Evolutionary conservation across 2,329 filamentous ascomycete genomes (phyloP).

Genomic region (Penicillium psychrosexuale): DNA sequence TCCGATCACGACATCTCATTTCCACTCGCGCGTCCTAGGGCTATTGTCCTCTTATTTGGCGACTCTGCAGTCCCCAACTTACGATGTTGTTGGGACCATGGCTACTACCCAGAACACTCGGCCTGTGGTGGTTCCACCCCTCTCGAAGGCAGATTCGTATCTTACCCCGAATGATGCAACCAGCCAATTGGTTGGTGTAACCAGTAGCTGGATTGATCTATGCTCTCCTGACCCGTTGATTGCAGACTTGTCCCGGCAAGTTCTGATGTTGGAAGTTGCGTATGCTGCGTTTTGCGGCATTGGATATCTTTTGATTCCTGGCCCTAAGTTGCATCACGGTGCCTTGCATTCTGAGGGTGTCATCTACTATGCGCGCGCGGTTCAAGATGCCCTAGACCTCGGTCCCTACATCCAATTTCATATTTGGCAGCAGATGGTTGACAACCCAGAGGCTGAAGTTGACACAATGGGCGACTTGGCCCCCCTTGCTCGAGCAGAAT

Average conservation of each 20-base stretch:
- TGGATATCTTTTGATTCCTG: slow-evolving; percentile 75
- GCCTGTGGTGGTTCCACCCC: slow-evolving; percentile 40
- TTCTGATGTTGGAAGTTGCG: slow-evolving; percentile 83
- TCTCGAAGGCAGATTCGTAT: slow-evolving; percentile 51
- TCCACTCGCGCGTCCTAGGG: slow-evolving; percentile 57
- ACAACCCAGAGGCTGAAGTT: slow-evolving; percentile 59
- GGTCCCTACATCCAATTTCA: slow-evolving; percentile 76
- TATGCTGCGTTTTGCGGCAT: slow-evolving; percentile 96
- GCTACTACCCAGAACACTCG: slow-evolving; percentile 41
- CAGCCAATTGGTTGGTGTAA: slow-evolving; percentile 70
- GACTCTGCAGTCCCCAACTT: slow-evolving; percentile 37
- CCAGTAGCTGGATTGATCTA: slow-evolving; percentile 91
- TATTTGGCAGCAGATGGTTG: slow-evolving; percentile 79
- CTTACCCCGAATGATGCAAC: slow-evolving; percentile 79
- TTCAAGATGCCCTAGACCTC: slow-evolving; percentile 73
- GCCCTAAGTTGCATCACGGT: slow-evolving; percentile 65
- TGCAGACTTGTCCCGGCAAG: slow-evolving; percentile 81
- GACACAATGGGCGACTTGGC: slow-evolving; percentile 46
- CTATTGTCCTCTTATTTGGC: slow-evolving; percentile 53
- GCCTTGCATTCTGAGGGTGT: slow-evolving; percentile 50
- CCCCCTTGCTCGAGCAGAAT: slow-evolving; percentile 43
- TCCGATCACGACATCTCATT: slow-evolving; percentile 59
- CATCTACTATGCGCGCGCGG: slow-evolving; percentile 75
- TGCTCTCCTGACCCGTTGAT: slow-evolving; percentile 78
- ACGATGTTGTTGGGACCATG: slow-evolving; percentile 39